Conservation (phyloP, 257 asterid genomes). For the Plantago major region DNA sequence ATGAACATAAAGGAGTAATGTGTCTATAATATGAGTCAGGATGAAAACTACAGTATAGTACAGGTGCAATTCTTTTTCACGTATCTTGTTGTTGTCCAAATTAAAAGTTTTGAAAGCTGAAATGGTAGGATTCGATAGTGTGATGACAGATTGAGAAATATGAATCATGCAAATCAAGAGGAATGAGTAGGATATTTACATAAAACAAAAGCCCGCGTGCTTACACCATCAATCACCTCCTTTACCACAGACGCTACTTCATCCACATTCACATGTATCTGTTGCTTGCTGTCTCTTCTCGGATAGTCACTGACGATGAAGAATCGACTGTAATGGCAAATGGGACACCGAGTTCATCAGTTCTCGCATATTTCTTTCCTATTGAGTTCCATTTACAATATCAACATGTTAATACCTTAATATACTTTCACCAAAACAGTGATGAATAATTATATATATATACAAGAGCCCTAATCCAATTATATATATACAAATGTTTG, state of each 20-base stretch:
- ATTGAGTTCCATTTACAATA: constrained; percentile 63
- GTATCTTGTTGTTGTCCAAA: neutral
- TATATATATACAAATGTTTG: too few relatives aligned
- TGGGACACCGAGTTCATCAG: constrained; percentile 94
- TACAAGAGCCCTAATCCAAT: too few relatives aligned
- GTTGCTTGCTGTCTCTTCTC: constrained; percentile 86
- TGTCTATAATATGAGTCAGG: neutral
- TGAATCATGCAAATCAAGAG: constrained; percentile 18
- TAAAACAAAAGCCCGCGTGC: constrained; percentile 52
- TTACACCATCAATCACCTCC: constrained; percentile 60
- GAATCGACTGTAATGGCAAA: constrained; percentile 84
- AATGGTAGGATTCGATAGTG: neutral
- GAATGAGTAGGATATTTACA: constrained; percentile 68
- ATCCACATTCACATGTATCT: constrained; percentile 65
- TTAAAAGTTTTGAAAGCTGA: constrained; percentile 4
- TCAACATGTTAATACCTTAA: neutral
- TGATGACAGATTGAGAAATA: neutral
- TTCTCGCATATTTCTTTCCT: constrained; percentile 85
- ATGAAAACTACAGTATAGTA: neutral
- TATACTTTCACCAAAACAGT: neutral
- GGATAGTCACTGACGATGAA: constrained; percentile 51
- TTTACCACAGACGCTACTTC: constrained; percentile 70
- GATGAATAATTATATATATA: neutral
- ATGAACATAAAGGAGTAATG: neutral
- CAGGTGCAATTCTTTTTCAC: neutral